These are phyloP conservation scores for Phytophthora sp. DNA, from an alignment of 352 stramenopile species.

Conservation along the genomic window DNA sequence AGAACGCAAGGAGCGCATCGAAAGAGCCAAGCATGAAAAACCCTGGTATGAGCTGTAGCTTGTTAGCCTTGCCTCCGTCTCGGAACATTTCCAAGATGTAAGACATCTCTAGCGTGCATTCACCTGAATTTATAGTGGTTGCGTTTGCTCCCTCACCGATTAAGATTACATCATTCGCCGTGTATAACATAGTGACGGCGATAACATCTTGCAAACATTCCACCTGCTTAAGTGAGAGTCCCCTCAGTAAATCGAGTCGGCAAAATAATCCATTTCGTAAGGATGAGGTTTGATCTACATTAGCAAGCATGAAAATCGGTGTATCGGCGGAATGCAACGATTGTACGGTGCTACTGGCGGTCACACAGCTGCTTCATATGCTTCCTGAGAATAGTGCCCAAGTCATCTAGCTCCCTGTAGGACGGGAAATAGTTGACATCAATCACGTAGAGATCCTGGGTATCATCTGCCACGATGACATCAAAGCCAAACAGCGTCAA, in stretches of 20 bases:
- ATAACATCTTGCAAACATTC: too few species aligned
- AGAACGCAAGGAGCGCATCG: conserved; percentile 34
- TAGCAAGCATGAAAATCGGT: conserved; percentile 8
- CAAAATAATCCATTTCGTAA: too few species aligned
- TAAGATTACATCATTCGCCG: too few species aligned
- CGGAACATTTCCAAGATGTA: too few species aligned
- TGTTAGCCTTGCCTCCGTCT: too few species aligned
- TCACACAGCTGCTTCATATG: conserved; percentile 60
- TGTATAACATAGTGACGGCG: too few species aligned
- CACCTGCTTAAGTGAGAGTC: too few species aligned
- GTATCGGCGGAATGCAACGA: background rate
- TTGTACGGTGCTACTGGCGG: conserved; percentile 18
- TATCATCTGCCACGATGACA: conserved; percentile 76
- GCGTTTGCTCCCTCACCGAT: too few species aligned
- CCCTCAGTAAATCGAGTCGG: too few species aligned
- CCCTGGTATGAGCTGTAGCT: conserved; percentile 26
- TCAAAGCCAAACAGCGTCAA: conserved; percentile 88
- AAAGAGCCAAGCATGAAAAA: conserved; percentile 36
- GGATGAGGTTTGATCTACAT: conserved; percentile 23
- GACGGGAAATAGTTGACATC: conserved; percentile 91
- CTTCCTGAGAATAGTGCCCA: conserved; percentile 57
- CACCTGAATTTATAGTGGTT: too few species aligned
- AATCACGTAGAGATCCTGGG: conserved; percentile 70
- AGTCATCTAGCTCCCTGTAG: conserved; percentile 82
- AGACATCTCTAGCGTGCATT: too few species aligned